Evolutionary conservation across 192 early-diverging fungal genomes (phyloP).

Genomic region (Mortierella hygrophila): DNA sequence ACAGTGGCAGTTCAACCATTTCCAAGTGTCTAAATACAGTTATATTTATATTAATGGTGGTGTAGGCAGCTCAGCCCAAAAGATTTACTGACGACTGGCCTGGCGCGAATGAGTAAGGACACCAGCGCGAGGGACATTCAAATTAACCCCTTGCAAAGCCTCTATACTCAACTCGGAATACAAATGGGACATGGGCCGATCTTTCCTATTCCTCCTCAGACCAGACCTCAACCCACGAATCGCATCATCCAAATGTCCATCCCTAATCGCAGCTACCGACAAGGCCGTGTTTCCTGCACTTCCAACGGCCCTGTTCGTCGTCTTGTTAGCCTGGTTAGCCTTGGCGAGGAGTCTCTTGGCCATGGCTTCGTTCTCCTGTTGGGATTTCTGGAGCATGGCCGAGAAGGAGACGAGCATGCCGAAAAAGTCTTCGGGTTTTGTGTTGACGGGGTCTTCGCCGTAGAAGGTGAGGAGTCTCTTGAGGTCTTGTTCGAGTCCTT

Average conservation of each 20-base stretch:
- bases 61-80: neutral
- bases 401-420: constrained; percentile 64
- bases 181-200: constrained; percentile 55
- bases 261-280: constrained; percentile 37
- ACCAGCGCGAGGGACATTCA: constrained; percentile 29
- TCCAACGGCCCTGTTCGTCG: constrained; percentile 17
- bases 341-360: constrained; percentile 33
- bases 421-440: constrained; percentile 70
- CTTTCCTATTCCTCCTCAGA: constrained; percentile 37
- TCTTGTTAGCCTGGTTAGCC: constrained; percentile 19
- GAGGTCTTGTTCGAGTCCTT: constrained; percentile 60
- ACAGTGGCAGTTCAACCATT: neutral
- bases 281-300: constrained; percentile 8
- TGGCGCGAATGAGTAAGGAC: constrained; percentile 43
- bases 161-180: constrained; percentile 55
- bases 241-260: constrained; percentile 58
- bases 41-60: neutral
- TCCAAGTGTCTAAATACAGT: neutral
- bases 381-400: constrained; percentile 57
- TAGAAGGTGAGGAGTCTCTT: constrained; percentile 62
- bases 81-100: constrained; percentile 31
- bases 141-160: constrained; percentile 35
- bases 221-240: constrained; percentile 54
- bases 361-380: constrained; percentile 55
- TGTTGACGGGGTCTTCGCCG: constrained; percentile 63